Evolutionary conservation across 352 stramenopile genomes (phyloP).

Genomic region (Pythium volutum): DNA sequence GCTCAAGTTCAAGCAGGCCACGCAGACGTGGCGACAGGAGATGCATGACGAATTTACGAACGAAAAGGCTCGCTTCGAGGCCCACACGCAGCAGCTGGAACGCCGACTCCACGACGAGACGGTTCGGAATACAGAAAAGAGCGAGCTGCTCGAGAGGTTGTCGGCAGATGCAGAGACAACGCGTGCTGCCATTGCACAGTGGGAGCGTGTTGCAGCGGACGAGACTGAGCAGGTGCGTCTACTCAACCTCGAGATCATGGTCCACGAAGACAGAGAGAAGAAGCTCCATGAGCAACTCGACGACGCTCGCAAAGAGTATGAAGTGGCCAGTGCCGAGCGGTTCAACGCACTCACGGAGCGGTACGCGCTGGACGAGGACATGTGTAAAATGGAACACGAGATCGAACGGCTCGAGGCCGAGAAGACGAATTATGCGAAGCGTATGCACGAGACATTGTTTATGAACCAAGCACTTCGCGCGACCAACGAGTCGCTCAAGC

Average conservation of each 20-base stretch:
- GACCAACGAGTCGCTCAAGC: constrained; percentile 64
- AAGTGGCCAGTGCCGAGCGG: constrained; percentile 64
- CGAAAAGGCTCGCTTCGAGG: constrained; percentile 37
- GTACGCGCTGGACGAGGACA: constrained; percentile 60
- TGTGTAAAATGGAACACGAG: constrained; percentile 50
- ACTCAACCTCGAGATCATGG: constrained; percentile 61
- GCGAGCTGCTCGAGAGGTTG: constrained; percentile 41
- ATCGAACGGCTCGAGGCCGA: constrained; percentile 52
- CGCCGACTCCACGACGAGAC: constrained; percentile 34
- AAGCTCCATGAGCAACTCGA: constrained; percentile 59
- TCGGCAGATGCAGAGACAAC: constrained; percentile 36
- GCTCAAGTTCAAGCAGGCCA: constrained; percentile 81
- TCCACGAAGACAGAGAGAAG: constrained; percentile 65
- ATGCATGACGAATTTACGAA: constrained; percentile 44
- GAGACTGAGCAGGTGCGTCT: constrained; percentile 52
- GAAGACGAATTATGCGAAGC: constrained; percentile 54
- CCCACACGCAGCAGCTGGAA: constrained; percentile 32
- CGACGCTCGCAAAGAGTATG: constrained; percentile 52
- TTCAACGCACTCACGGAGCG: constrained; percentile 60
- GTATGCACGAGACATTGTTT: constrained; percentile 72
- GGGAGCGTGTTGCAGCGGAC: constrained; percentile 31
- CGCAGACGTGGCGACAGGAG: constrained; percentile 46
- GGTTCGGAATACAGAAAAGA: constrained; percentile 42
- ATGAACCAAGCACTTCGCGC: constrained; percentile 72
- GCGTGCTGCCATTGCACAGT: constrained; percentile 39